phyloP scores from a whole-genome alignment of 1,284 basidiomycete genomes.

The Ustilago xerochloae region DNA sequence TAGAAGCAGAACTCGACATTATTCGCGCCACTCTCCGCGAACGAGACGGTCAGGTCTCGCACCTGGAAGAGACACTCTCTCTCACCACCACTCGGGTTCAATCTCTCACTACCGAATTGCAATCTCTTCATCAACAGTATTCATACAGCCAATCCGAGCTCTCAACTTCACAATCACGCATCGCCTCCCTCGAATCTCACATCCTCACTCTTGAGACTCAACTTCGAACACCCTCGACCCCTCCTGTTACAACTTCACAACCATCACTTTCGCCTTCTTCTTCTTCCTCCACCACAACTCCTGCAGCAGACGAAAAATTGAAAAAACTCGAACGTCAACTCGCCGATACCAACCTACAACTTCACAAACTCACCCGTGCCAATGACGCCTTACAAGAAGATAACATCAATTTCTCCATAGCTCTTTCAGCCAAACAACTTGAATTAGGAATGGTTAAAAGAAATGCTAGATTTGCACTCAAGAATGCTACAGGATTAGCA shows the following conservation, averaged over 20 bases:
- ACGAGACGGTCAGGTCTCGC: constrained; percentile 1
- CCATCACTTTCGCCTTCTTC: constrained; percentile 1
- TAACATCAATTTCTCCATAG: constrained; percentile 52
- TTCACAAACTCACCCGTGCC: constrained; percentile 51
- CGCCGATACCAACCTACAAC: constrained; percentile 24
- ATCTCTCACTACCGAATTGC: background rate
- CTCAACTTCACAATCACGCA: background rate
- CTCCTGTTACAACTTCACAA: background rate
- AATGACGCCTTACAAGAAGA: constrained; percentile 54
- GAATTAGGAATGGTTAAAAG: constrained; percentile 59
- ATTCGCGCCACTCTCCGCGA: constrained; percentile 4
- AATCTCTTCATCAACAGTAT: background rate
- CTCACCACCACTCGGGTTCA: constrained; percentile 13
- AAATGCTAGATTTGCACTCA: constrained; percentile 41
- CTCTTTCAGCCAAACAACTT: constrained; percentile 52
- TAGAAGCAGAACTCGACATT: constrained; percentile 6
- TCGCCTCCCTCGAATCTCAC: constrained; percentile 6
- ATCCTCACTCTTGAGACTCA: constrained; percentile 13
- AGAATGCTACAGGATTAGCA: constrained; percentile 11
- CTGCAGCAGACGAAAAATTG: background rate
- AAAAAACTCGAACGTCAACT: constrained; percentile 3
- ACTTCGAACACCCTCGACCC: background rate
- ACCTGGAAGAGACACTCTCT: constrained; percentile 28
- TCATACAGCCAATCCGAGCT: background rate
- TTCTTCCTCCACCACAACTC: background rate